These are phyloP conservation scores for Sphagnum magellanicum DNA, from an alignment of 228 moss, liverwort and hornwort species.

Conservation along the genomic window DNA sequence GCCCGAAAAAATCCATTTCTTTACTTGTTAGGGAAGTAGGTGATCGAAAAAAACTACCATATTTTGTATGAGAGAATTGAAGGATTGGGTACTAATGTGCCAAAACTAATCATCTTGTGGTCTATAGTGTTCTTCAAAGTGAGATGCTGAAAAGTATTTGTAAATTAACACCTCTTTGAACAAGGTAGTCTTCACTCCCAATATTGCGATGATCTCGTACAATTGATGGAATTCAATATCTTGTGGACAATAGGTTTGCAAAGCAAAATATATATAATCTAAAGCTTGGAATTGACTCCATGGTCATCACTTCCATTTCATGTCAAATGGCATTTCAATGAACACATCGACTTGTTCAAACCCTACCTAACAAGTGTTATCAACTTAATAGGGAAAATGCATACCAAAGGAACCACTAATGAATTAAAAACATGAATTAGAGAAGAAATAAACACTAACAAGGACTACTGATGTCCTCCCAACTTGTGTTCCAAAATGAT, in stretches of 20 bases:
- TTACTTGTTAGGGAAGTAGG: conserved; percentile 8
- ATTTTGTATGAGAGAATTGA: conserved; percentile 5
- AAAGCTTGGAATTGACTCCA: conserved; percentile 10
- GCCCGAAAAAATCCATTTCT: conserved; percentile 4
- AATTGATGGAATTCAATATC: conserved; percentile 7
- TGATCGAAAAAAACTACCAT: conserved; percentile 8
- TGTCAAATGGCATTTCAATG: neutral
- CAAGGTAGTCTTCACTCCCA: conserved; percentile 12
- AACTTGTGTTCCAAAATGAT: conserved; percentile 2
- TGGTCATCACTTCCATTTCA: conserved; percentile 8
- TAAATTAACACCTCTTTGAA: conserved; percentile 3
- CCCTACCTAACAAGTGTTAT: conserved; percentile 6
- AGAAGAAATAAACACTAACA: no score
- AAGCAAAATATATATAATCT: conserved; percentile 12
- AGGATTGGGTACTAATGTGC: conserved; percentile 7
- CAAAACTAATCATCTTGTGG: conserved; percentile 10
- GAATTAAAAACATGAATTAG: no score
- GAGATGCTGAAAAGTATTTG: conserved; percentile 13
- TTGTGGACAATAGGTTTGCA: conserved; percentile 10
- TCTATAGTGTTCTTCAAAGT: conserved; percentile 5
- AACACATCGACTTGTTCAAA: neutral
- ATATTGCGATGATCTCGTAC: conserved; percentile 10
- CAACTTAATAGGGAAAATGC: conserved; percentile 6
- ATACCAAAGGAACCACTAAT: no score
- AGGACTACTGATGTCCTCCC: conserved; percentile 8